Conservation (phyloP, 1,284 basidiomycete genomes). For the Sparassis latifolia region DNA sequence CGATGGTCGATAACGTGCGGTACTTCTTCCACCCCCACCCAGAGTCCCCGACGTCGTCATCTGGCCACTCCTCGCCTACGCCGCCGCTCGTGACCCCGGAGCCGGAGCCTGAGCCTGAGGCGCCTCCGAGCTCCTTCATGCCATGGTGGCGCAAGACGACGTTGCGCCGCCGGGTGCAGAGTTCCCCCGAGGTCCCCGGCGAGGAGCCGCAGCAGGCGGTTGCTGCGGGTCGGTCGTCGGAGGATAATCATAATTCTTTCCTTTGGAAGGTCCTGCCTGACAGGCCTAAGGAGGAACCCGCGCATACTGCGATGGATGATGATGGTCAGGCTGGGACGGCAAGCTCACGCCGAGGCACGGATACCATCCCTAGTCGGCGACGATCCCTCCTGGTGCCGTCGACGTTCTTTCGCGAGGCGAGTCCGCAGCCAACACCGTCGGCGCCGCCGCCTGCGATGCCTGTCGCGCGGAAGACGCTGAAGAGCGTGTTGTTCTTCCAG, state of each 20-base stretch:
- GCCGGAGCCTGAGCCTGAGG: conserved; percentile 17
- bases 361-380: conserved; percentile 14
- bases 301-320: neutral
- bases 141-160: conserved; percentile 41
- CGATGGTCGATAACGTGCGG: conserved; percentile 43
- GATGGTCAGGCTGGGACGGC: neutral
- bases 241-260: conserved; percentile 7
- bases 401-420: conserved; percentile 10
- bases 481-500: conserved; percentile 17
- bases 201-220: conserved; percentile 14
- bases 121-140: conserved; percentile 31
- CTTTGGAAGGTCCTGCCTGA: conserved; percentile 1
- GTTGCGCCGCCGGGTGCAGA: conserved; percentile 41
- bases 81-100: conserved; percentile 3
- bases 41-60: conserved; percentile 15
- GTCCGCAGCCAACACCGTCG: conserved; percentile 1
- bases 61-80: conserved; percentile 13
- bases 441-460: conserved; percentile 1
- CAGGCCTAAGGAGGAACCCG: neutral
- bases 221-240: conserved; percentile 9
- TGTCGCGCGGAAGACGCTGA: conserved; percentile 12
- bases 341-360: conserved; percentile 7
- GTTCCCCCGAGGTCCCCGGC: conserved; percentile 36
- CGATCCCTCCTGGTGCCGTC: conserved; percentile 21
- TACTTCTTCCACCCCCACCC: conserved; percentile 34